A percentile compares a stretch with the other conserved stretches of the same genome.
Conservation (phyloP, 2,329 filamentous ascomycete genomes). For the Trichoderma semiorbis region DNA sequence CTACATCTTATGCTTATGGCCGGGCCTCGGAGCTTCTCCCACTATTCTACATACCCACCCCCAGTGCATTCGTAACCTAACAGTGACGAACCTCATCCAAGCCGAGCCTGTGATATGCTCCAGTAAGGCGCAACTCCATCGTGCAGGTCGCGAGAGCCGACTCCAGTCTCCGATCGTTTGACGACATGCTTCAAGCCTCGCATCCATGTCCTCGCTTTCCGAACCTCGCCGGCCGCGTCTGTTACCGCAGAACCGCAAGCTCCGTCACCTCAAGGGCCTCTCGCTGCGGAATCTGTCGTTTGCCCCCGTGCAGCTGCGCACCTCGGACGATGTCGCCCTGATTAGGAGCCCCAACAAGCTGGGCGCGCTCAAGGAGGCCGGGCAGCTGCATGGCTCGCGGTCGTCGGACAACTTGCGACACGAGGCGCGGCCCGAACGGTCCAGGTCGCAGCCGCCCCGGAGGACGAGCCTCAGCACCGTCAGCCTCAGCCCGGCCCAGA, state of each 20-base stretch:
- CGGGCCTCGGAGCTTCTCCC: conserved; percentile 11
- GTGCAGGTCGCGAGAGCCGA: background rate
- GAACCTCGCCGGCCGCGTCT: conserved; percentile 48
- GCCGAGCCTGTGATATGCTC: background rate
- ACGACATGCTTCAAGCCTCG: conserved; percentile 10
- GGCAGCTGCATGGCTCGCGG: conserved; percentile 52
- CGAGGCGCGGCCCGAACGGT: conserved; percentile 20
- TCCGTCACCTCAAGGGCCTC: conserved; percentile 83
- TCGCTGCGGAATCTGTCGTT: conserved; percentile 83
- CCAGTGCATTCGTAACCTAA: background rate
- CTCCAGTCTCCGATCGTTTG: background rate
- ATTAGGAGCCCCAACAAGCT: conserved; percentile 68
- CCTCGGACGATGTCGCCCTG: conserved; percentile 76
- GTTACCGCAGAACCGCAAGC: conserved; percentile 73
- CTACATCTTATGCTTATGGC: conserved; percentile 11
- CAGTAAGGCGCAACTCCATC: background rate
- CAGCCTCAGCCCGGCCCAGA: conserved; percentile 42
- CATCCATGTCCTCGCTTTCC: conserved; percentile 34
- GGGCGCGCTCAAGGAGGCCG: conserved; percentile 44
- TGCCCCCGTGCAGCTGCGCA: conserved; percentile 53
- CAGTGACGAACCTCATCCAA: conserved; percentile 7
- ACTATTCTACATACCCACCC: background rate
- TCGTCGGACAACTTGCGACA: conserved; percentile 52
- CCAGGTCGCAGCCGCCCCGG: conserved; percentile 31
- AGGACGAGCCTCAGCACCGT: conserved; percentile 50